Base-by-base conservation (phyloP, 805 yeast genomes). In the Metschnikowia cerradonensis region DNA sequence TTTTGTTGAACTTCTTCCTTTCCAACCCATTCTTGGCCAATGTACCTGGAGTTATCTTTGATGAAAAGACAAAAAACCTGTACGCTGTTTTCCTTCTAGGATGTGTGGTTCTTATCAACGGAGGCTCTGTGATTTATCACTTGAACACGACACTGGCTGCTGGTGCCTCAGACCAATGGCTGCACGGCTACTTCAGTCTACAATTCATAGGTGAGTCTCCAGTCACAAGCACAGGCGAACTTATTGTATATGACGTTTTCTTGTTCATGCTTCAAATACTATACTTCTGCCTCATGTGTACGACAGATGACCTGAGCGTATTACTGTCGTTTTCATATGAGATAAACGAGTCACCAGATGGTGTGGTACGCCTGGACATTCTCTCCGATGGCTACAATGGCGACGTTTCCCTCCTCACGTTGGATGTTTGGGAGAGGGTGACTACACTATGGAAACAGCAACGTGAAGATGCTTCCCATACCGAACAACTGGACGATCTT, bases 341-440 rank as follows among this genome's bases (percentile, higher is more conserved):
- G 3, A n/a, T 31, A 11, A 43, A 38, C 15, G 58, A 50, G 4
- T 54, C 52, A 8, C 47, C 26, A 20, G 50, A 40, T 41, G 53
- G 47, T 3, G 51, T 56, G n/a, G 62, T 58, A 15, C 53, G 49
- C 40, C 50, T 51, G 30, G 60, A 61, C 19, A 45, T 51, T 6
- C 64, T 58, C 37, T 62, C 65, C 13, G 77, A 73, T 56, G 78
- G 78, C 2, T 73, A 67, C 56, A 66, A 61, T 45, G 77, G 78
- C 2, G 67, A 69, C 40, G 76, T 73, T 7, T 50, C 51, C 38
- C 56, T 73, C 34, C 22, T 71, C 19, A 53, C 62, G 2, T 52
- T 73, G 17, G 64, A 72, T 45, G 23, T 70, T 10, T 39, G 57
- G 26, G 57, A 47, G 2, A 57, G 55, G 19, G 41, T 58, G 17